Conservation (phyloP, 2,329 filamentous ascomycete species). For the Penicillium oxalicum region DNA sequence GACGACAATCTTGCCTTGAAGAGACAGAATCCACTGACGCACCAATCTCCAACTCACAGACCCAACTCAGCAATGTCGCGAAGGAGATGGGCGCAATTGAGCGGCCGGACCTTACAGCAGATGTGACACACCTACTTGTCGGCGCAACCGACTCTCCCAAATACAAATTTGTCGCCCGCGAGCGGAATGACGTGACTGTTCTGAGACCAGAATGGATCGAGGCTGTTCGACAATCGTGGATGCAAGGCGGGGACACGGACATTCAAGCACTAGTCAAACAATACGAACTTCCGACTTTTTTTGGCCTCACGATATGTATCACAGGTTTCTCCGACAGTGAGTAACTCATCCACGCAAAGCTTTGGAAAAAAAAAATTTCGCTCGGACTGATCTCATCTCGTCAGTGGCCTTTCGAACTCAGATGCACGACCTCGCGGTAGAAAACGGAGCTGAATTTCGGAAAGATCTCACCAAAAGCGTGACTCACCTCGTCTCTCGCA, state of each 20-base stretch:
- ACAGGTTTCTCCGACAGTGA: constrained; percentile 64
- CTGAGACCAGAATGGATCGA: constrained; percentile 81
- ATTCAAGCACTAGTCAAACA: constrained; percentile 62
- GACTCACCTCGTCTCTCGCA: constrained; percentile 78
- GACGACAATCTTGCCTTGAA: neutral
- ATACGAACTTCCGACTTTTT: constrained; percentile 41
- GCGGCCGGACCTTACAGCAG: constrained; percentile 87
- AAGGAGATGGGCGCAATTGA: constrained; percentile 78
- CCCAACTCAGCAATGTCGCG: constrained; percentile 45
- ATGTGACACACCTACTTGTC: constrained; percentile 90
- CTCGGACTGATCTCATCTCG: neutral
- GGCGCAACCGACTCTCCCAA: constrained; percentile 86
- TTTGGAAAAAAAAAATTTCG: no score
- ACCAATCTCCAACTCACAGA: constrained; percentile 22
- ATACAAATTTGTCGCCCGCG: constrained; percentile 89
- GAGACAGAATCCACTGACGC: constrained; percentile 5
- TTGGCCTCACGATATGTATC: constrained; percentile 57
- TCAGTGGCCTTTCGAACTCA: constrained; percentile 60
- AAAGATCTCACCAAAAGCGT: constrained; percentile 80
- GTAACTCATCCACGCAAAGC: constrained; percentile 12
- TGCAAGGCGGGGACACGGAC: constrained; percentile 69
- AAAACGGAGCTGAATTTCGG: constrained; percentile 75
- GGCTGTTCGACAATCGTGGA: constrained; percentile 72
- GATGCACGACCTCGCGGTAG: constrained; percentile 61
- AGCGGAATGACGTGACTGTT: constrained; percentile 77